Evolutionary conservation across 495 filamentous ascomycete species (phyloP), one percentile per base, ranked within the genome.

Genomic region (Annulohypoxylon moriforme): DNA sequence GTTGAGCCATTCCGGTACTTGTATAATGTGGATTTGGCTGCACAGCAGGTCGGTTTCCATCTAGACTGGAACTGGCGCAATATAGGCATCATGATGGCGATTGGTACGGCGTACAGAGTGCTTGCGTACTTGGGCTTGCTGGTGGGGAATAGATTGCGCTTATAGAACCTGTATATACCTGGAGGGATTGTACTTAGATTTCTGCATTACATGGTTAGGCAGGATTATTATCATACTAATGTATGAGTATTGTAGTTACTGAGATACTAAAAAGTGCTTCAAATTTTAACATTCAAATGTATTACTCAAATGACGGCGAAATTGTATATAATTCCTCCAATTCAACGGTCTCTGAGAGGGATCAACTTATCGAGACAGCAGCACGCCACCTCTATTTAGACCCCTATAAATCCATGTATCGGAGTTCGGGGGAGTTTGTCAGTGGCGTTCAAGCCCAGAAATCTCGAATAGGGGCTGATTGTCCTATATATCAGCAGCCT

Each of bases 1-100:
- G 69, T 86, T 14, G 64, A 65, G 44, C 85, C 85, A 0, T 77
- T 86, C 38, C 71, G 59, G 1, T 85, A 86, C 73, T 68, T 87
- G 42, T 83, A 84, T 72, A 55, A 83, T 44, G 77, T 84, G 42
- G 77, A 83, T 8, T 24, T 79, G 36, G 84, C 80, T 29, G 74
- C 64, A 18, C 6, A 71, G 56, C 60, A 57, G 40, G 71, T 77
- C 4, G 85, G 85, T 2, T 87, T 79, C 64, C 69, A 67, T 13
- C 71, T 87, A 2, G 75, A 80, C 33, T 64, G 76, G 67, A 76
- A 79, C 56, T 76, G 73, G 57, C 33, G 71, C 18, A 86, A 87
- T 67, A 50, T 85, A 25, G 34, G 69, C 36, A 59, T 81, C 20
- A 47, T 85, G 59, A 46, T 82, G 27, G 64, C 58, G 13, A 79